Conservation (phyloP, 345 rosid genomes). For the Arabis alpina region DNA sequence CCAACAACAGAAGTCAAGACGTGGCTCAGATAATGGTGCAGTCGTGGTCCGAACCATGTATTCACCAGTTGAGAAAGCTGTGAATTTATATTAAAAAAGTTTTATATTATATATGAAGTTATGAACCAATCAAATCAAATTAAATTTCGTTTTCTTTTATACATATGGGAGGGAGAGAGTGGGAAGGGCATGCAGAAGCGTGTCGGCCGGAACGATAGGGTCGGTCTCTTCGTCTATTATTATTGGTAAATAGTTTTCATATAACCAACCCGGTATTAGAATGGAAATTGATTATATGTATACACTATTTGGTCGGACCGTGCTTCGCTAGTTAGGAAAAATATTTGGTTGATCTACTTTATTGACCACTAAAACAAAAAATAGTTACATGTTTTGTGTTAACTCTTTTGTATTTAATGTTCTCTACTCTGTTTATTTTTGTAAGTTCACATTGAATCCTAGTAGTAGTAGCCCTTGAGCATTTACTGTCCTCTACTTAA, state of each 20-base stretch:
- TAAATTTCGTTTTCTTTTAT: neutral
- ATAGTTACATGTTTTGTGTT: too few species aligned
- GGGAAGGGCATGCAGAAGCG: conserved; percentile 47
- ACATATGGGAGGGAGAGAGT: conserved; percentile 29
- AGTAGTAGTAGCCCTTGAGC: too few species aligned
- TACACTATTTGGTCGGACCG: neutral
- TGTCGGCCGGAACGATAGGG: conserved; percentile 60
- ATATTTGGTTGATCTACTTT: too few species aligned
- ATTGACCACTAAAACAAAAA: too few species aligned
- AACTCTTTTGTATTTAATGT: too few species aligned
- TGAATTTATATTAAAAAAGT: neutral
- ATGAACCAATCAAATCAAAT: conserved; percentile 27
- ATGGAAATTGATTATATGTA: neutral
- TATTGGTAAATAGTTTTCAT: neutral
- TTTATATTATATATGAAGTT: neutral
- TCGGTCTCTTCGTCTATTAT: conserved; percentile 10
- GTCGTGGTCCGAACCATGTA: conserved; percentile 42
- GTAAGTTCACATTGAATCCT: too few species aligned
- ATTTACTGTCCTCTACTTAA: too few species aligned
- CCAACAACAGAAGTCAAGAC: conserved; percentile 37
- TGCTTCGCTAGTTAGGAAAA: too few species aligned
- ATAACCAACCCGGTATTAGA: conserved; percentile 1
- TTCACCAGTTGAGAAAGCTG: conserved; percentile 39
- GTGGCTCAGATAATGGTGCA: conserved; percentile 37
- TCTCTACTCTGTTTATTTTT: too few species aligned